Base-by-base conservation (phyloP, 805 yeast species). In the Ogataea thermomethanolica region DNA sequence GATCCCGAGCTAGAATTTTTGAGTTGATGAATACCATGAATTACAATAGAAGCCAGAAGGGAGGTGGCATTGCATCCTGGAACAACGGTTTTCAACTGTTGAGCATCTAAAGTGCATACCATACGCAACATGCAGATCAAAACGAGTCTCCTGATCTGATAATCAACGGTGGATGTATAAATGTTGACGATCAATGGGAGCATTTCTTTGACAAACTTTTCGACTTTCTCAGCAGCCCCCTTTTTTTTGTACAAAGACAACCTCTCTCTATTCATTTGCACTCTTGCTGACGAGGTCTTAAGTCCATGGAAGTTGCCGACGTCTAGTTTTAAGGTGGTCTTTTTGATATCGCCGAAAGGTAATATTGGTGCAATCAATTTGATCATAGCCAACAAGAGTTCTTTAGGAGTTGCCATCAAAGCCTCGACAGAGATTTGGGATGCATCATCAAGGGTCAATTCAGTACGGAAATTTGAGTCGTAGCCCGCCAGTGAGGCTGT, bases 161-260 rank as follows among this genome's bases (percentile, higher is more conserved):
- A 76, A 43, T 84, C 87, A 55, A 84, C 81, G 0, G 91, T 73
- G 2, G 91, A 79, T 25, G 84, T 79, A 52, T 81, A 87, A 7
- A 85, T 72, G 45, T 76, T 78, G 8, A 84, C 58, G 37, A 87
- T 53, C 4, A 80, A 49, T 0, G 76, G 71, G 56, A 80, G 74
- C 4, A 79, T 55, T 7, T 68, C 66, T 32, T 62, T 62, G 6
- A 73, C 64, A 54, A 82, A 76, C 2, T 39, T 24, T 14, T 53
- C 48, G 20, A 51, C 50, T 2, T 38, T 25, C 4, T 25, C 22
- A 7, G 24, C 23, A 24, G 56, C 55, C 3, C 46, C 54, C 1
- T 45, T 50, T 8, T 60, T 50, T 8, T 54, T 48, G 36, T 60
- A 68, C 1, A 68, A 51, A 7, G 51, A 49, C n/a, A 60, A 27